Evolutionary conservation across 768 basidiomycete species (phyloP).

Genomic region (Cubamyces sp.): DNA sequence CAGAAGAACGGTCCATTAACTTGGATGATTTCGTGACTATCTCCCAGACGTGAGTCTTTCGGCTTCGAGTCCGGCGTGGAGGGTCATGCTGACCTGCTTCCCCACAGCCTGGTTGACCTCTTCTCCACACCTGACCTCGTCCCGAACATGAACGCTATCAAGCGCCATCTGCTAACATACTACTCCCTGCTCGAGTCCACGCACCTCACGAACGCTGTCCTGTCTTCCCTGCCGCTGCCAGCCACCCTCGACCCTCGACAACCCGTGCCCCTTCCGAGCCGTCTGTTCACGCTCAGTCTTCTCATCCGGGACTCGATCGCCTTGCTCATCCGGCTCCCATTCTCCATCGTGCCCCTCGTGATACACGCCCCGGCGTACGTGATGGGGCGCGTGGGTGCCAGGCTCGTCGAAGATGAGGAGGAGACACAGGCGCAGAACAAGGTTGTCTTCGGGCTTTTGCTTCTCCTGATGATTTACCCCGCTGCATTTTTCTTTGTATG

Average conservation of each 20-base stretch:
- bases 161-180: slow-evolving; percentile 79
- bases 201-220: slow-evolving; percentile 81
- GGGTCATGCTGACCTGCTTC: slow-evolving; percentile 16
- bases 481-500: slow-evolving; percentile 85
- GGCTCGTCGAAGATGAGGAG: slow-evolving; percentile 81
- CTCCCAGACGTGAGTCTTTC: slow-evolving; percentile 81
- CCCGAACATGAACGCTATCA: slow-evolving; percentile 61
- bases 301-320: slow-evolving; percentile 80
- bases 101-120: slow-evolving; percentile 78
- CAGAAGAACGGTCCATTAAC: slow-evolving; percentile 72
- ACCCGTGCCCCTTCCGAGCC: slow-evolving; percentile 75
- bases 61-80: slow-evolving; percentile 15
- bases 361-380: slow-evolving; percentile 86
- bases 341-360: slow-evolving; percentile 86
- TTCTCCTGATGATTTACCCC: slow-evolving; percentile 80
- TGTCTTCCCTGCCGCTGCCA: slow-evolving; percentile 85
- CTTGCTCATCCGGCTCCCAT: slow-evolving; percentile 75
- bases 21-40: slow-evolving; percentile 82
- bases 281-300: slow-evolving; percentile 77
- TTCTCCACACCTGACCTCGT: slow-evolving; percentile 72
- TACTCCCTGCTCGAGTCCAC: slow-evolving; percentile 84
- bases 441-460: slow-evolving; percentile 82
- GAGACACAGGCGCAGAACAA: slow-evolving; percentile 98
- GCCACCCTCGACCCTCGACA: slow-evolving; percentile 78
- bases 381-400: slow-evolving; percentile 75